These are phyloP conservation scores for Pinus albicaulis DNA, from an alignment of 75 land plant genomes.

Conservation along the genomic window DNA sequence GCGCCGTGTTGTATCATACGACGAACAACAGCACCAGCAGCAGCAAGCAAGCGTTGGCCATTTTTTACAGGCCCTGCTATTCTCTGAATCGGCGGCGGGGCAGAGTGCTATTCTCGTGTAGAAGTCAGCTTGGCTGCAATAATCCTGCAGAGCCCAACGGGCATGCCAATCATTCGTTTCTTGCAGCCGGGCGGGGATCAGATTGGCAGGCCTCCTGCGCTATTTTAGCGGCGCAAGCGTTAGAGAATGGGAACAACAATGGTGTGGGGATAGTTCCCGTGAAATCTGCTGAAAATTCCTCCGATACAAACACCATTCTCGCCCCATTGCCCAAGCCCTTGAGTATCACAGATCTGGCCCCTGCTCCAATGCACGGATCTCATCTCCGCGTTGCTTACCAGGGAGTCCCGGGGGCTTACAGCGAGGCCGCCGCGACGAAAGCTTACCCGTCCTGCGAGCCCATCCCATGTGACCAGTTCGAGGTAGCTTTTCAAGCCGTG, in stretches of 20 bases:
- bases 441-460: constrained; percentile 75
- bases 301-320: neutral
- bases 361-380: constrained; percentile 78
- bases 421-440: constrained; percentile 72
- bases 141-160: too few relatives aligned
- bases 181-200: neutral
- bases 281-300: too few relatives aligned
- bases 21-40: too few relatives aligned
- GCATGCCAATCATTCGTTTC: too few relatives aligned
- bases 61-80: too few relatives aligned
- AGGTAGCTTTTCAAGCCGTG: constrained; percentile 76
- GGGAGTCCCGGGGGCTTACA: constrained; percentile 79
- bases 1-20: too few relatives aligned
- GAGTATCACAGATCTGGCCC: constrained; percentile 28
- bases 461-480: constrained; percentile 78
- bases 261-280: constrained; percentile 3
- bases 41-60: too few relatives aligned
- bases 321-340: constrained; percentile 13
- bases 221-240: constrained; percentile 16
- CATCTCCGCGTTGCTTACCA: constrained; percentile 71
- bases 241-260: neutral
- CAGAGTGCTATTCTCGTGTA: too few relatives aligned
- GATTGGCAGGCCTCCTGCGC: constrained; percentile 46
- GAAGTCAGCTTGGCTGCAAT: too few relatives aligned
- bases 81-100: too few relatives aligned